A percentile compares a stretch with the other conserved stretches of the same genome.
Conservation (phyloP, 2,329 filamentous ascomycete species). For the Fusarium chuoi region DNA sequence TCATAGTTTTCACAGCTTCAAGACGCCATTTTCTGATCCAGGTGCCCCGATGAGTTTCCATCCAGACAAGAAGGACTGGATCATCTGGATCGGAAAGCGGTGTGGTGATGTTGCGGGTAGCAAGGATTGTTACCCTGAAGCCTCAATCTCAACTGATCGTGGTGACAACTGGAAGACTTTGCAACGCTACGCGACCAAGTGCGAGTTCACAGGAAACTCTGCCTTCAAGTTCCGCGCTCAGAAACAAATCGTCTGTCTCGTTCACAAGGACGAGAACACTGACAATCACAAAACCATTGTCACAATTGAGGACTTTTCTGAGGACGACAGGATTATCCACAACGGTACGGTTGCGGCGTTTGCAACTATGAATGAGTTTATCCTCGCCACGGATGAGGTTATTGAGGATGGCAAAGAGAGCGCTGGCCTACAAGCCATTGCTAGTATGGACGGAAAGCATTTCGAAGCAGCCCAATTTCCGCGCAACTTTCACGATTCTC, state of each 20-base stretch:
- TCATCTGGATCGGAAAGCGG: constrained; percentile 86
- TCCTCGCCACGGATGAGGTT: constrained; percentile 78
- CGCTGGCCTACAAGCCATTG: constrained; percentile 77
- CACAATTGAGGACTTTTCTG: constrained; percentile 83
- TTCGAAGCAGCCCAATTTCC: constrained; percentile 91
- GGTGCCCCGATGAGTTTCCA: constrained; percentile 77
- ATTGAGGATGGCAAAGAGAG: constrained; percentile 66
- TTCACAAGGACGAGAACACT: constrained; percentile 65
- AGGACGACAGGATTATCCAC: constrained; percentile 63
- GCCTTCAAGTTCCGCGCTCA: constrained; percentile 63
- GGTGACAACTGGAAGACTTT: constrained; percentile 83
- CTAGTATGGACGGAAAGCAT: constrained; percentile 83
- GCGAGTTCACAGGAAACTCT: constrained; percentile 82
- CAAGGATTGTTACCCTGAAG: constrained; percentile 74
- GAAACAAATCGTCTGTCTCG: constrained; percentile 69
- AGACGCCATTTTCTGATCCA: constrained; percentile 67
- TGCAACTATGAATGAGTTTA: constrained; percentile 96
- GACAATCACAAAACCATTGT: constrained; percentile 75
- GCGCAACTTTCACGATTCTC: constrained; percentile 79
- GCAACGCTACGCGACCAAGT: constrained; percentile 79
- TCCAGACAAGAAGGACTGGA: constrained; percentile 84
- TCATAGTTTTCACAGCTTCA: constrained; percentile 76
- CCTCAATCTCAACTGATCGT: constrained; percentile 81
- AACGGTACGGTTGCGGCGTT: constrained; percentile 78
- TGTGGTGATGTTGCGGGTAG: constrained; percentile 66